Conservation (phyloP, 2,329 filamentous ascomycete species). For the Fusarium bactridioides region DNA sequence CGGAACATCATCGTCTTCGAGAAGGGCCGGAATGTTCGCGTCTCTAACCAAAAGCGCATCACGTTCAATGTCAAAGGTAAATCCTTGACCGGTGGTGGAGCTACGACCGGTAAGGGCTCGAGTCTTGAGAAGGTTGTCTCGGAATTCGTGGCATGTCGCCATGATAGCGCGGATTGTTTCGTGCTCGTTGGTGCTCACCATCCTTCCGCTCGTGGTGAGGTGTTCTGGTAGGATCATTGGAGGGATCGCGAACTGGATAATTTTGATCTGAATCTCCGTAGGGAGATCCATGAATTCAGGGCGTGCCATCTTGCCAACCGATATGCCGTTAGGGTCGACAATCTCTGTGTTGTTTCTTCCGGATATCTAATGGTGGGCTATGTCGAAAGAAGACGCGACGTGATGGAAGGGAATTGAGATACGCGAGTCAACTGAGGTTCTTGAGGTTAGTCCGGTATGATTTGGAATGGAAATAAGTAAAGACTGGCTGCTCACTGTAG, state of each 20-base stretch:
- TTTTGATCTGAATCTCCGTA: not conserved
- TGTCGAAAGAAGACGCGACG: not conserved
- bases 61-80: not conserved
- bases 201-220: not conserved
- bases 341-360: no score
- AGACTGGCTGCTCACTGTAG: not conserved
- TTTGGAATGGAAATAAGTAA: no score
- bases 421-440: fast-evolving
- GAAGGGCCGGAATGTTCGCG: not conserved
- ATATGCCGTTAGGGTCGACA: no score
- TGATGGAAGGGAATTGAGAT: fast-evolving
- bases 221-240: not conserved
- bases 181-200: not conserved
- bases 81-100: not conserved
- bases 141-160: not conserved
- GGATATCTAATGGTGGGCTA: not conserved
- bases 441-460: no score
- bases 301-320: not conserved
- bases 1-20: fast-evolving
- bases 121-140: not conserved
- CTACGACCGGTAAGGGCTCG: not conserved
- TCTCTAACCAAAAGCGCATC: not conserved
- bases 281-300: not conserved
- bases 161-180: not conserved
- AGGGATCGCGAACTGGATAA: not conserved